Percentiles rank a stretch among this genome's conserved stretches.
Evolutionary conservation across 257 asterid genomes (phyloP).

Genomic region (Echites panduratus): DNA sequence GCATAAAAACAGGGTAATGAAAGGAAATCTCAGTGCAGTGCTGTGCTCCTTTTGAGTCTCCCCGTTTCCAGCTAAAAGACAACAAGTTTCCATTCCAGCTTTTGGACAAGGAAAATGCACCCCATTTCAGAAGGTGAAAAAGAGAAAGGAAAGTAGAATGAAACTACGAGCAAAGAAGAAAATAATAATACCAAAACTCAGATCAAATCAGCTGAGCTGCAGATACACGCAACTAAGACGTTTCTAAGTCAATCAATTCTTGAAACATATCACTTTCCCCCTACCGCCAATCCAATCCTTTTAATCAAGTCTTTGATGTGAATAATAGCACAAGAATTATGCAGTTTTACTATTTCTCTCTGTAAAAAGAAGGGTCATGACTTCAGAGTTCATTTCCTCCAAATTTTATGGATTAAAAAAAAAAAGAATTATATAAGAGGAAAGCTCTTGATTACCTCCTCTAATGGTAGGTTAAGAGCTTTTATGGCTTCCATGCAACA

Average conservation of each 20-base stretch:
- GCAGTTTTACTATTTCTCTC: too few species aligned
- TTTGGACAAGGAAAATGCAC: slow-evolving; percentile 3
- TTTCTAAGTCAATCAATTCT: neutral
- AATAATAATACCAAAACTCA: neutral
- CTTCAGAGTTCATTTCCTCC: too few species aligned
- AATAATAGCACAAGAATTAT: too few species aligned
- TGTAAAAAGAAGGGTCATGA: too few species aligned
- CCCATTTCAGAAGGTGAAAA: neutral
- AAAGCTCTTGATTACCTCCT: neutral
- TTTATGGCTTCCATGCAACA: neutral
- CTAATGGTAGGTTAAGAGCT: too few species aligned
- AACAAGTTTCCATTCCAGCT: slow-evolving; percentile 4
- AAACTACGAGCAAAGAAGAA: neutral
- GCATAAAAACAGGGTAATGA: neutral
- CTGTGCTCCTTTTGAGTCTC: neutral
- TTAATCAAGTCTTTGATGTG: too few species aligned
- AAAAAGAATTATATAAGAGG: neutral
- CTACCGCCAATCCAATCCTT: neutral
- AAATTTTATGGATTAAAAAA: too few species aligned
- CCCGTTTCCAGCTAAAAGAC: slow-evolving; percentile 15
- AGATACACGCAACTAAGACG: neutral
- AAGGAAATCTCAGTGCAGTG: neutral
- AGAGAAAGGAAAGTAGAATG: neutral
- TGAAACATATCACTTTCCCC: neutral
- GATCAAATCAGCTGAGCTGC: too few species aligned